These are phyloP conservation scores for Stropharia rugosoannulata DNA, from an alignment of 768 basidiomycete species.

Conservation along the genomic window DNA sequence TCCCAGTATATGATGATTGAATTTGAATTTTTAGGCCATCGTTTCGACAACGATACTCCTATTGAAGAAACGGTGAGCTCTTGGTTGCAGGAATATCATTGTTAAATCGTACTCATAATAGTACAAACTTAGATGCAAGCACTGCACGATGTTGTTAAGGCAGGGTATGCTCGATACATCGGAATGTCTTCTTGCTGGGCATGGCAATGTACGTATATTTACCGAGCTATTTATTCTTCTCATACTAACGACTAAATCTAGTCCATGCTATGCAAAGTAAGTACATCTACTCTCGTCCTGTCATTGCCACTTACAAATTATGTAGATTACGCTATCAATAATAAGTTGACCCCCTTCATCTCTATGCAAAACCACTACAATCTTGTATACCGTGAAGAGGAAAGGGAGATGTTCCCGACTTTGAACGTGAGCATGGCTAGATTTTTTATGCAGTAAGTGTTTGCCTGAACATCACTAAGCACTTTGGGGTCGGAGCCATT, in stretches of 20 bases:
- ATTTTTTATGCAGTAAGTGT: neutral
- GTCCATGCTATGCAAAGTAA: conserved; percentile 59
- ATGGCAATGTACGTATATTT: conserved; percentile 44
- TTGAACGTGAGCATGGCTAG: conserved; percentile 35
- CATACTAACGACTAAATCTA: conserved; percentile 11
- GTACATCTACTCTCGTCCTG: neutral
- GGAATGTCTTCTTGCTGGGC: conserved; percentile 59
- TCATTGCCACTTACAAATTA: neutral
- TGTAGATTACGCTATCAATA: conserved; percentile 57
- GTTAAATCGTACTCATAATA: neutral
- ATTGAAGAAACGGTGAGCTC: conserved; percentile 49
- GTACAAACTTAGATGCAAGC: conserved; percentile 53
- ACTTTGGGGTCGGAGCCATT: conserved; percentile 54
- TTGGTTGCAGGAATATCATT: neutral
- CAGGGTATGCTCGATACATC: conserved; percentile 60
- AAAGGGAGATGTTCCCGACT: conserved; percentile 62
- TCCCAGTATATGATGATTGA: too few species aligned
- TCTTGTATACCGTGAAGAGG: conserved; percentile 64
- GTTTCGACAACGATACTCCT: conserved; percentile 57
- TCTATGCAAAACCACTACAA: conserved; percentile 72
- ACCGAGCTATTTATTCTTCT: too few species aligned
- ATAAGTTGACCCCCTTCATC: conserved; percentile 61
- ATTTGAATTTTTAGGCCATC: conserved; percentile 36
- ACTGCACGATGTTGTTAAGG: conserved; percentile 65
- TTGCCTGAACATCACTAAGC: conserved; percentile 21